These are phyloP conservation scores for Lipomyces yarrowii DNA, from an alignment of 1,139 yeast genomes.

Conservation along the genomic window DNA sequence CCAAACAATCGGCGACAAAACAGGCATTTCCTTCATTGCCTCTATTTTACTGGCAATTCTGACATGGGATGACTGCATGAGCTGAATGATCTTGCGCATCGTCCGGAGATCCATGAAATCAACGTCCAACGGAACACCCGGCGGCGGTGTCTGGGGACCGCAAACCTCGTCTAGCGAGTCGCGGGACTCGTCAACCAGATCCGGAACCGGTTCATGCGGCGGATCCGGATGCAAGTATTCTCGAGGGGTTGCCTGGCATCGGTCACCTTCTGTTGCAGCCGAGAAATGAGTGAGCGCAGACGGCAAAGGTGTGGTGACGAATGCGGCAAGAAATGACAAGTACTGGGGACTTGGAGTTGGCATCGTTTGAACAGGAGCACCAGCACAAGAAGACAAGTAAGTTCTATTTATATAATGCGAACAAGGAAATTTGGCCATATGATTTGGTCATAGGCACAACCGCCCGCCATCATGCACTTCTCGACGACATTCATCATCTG, in stretches of 20 bases:
- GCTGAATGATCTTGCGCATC: neutral
- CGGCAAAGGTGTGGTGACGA: neutral
- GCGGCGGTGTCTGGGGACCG: neutral
- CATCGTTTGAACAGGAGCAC: neutral
- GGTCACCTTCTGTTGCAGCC: neutral
- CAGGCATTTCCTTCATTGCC: neutral
- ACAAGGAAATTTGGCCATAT: too few species aligned
- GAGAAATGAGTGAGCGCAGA: neutral
- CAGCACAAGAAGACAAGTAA: neutral
- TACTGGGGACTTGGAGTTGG: neutral
- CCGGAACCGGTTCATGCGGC: neutral
- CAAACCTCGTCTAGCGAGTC: neutral
- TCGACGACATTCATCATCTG: too few species aligned
- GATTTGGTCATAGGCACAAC: too few species aligned
- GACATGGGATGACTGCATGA: neutral
- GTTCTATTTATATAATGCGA: neutral
- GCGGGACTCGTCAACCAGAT: neutral
- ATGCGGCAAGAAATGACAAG: neutral
- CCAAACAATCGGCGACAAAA: neutral
- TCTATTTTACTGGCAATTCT: neutral
- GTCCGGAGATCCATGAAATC: neutral
- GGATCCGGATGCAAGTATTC: neutral
- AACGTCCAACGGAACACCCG: neutral
- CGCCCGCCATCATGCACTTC: too few species aligned
- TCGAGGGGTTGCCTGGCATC: neutral